These are phyloP conservation scores for Monascus purpureus DNA, from an alignment of 495 filamentous ascomycete genomes.

Conservation along the genomic window DNA sequence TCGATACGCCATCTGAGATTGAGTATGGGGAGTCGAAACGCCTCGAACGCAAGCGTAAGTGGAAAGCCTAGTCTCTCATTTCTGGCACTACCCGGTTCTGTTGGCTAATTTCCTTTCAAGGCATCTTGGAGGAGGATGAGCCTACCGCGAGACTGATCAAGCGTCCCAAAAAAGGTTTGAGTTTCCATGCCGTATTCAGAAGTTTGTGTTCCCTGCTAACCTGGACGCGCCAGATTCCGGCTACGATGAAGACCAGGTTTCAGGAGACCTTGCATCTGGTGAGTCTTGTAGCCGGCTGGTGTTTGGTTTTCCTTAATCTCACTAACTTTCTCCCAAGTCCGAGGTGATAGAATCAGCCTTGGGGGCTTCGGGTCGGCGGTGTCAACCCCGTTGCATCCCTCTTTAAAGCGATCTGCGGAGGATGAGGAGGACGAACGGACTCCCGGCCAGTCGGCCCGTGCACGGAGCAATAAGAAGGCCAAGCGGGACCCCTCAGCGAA, in stretches of 20 bases:
- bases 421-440: conserved; percentile 26
- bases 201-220: too few species aligned
- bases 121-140: conserved; percentile 51
- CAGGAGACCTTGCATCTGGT: conserved; percentile 15
- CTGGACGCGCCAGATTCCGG: conserved; percentile 20
- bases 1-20: conserved; percentile 75
- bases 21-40: conserved; percentile 79
- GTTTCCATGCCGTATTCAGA: too few species aligned
- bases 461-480: conserved; percentile 20
- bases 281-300: too few species aligned
- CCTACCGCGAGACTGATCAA: conserved; percentile 41
- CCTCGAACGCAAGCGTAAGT: conserved; percentile 61
- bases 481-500: conserved; percentile 26
- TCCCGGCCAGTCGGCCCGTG: conserved; percentile 18
- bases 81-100: not conserved
- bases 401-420: conserved; percentile 18
- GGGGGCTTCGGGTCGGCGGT: conserved; percentile 19
- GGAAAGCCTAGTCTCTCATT: not conserved
- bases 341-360: conserved; percentile 8
- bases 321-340: conserved; percentile 2
- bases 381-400: conserved; percentile 29
- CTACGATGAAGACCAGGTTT: conserved; percentile 24
- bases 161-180: conserved; percentile 44
- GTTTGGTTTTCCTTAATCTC: too few species aligned
- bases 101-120: conserved; percentile 8